Base-by-base conservation (phyloP, 2,329 filamentous ascomycete genomes). In the Penicillium sp. region DNA sequence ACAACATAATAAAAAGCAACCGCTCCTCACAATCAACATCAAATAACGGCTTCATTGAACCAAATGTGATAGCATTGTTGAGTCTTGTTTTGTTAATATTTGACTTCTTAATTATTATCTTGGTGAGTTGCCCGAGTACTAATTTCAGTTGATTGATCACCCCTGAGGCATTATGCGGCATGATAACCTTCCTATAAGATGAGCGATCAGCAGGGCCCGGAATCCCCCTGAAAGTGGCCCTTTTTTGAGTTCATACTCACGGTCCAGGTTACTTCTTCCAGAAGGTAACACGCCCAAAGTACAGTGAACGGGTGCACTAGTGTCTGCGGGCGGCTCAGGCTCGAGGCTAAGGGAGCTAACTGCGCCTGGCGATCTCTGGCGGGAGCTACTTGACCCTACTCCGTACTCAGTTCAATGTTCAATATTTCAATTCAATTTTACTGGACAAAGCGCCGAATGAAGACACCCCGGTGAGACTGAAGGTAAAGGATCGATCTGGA, bases 111-210 rank as follows among this genome's bases (percentile, higher is more conserved):
- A 18, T 18, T 18, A 18, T 18, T 18, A 18, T 18, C 18, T 18
- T 27, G 24, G 24, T 7, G 13, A 36, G 13, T 36, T 36, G 34
- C 1, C 24, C 5, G 8, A 6, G 24, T 36, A 4, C 34, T 36
- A 36, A 36, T 36, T 14, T 36, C 14, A 16, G 7, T 14, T 6
- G 5, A n/a, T n/a, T 7, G 13, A 36, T 36, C 14, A 13, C 34
- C 34, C 34, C 13, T 40, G 38, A 40, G 38, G 38, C 38, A 40
- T 21, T 40, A 18, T 41, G 7, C 32, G 27, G 45, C 31, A n/a
- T 42, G 32, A 31, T 29, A 34, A 54, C 46, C 46, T 54, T 34
- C 41, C 51, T 16, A 41, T 41, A 34, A 42, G 21, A 43, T 18
- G 32, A 31, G 49, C 21, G 41, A 54, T 49, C 46, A 49, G 41